Evolutionary conservation across 352 stramenopile species (phyloP).

Genomic region (Pseudoperonospora humuli): DNA sequence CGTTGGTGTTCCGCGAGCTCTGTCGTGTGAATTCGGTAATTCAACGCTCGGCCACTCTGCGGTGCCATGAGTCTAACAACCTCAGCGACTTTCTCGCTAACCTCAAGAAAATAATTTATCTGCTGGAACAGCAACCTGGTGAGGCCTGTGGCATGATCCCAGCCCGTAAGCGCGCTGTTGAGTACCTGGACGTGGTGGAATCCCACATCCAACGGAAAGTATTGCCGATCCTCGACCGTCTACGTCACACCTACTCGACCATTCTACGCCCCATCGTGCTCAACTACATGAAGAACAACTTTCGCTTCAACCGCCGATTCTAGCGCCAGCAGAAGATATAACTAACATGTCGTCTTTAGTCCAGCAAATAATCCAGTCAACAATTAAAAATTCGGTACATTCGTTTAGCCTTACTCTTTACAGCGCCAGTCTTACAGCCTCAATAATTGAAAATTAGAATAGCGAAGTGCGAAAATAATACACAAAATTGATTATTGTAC

Average conservation of each 20-base stretch:
- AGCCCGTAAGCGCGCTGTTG: slow-evolving; percentile 56
- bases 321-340: background rate
- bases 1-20: slow-evolving; percentile 70
- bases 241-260: slow-evolving; percentile 74
- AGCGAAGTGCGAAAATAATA: no score
- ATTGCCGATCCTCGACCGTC: slow-evolving; percentile 64
- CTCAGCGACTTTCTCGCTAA: slow-evolving; percentile 74
- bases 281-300: slow-evolving; percentile 68
- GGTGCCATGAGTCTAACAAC: slow-evolving; percentile 74
- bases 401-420: no score
- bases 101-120: slow-evolving; percentile 88
- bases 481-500: no score
- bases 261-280: slow-evolving; percentile 70
- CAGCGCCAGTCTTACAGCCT: no score
- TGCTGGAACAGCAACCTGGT: slow-evolving; percentile 72
- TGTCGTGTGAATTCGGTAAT: slow-evolving; percentile 78
- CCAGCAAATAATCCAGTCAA: slow-evolving; percentile 7
- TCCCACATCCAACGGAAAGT: slow-evolving; percentile 81
- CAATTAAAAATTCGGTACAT: slow-evolving; percentile 5
- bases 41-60: slow-evolving; percentile 64
- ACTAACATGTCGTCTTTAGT: background rate
- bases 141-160: slow-evolving; percentile 74
- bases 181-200: slow-evolving; percentile 77
- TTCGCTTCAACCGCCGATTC: slow-evolving; percentile 44
- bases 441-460: no score